These are phyloP conservation scores for Echium plantagineum DNA, from an alignment of 257 asterid genomes.

Conservation along the genomic window DNA sequence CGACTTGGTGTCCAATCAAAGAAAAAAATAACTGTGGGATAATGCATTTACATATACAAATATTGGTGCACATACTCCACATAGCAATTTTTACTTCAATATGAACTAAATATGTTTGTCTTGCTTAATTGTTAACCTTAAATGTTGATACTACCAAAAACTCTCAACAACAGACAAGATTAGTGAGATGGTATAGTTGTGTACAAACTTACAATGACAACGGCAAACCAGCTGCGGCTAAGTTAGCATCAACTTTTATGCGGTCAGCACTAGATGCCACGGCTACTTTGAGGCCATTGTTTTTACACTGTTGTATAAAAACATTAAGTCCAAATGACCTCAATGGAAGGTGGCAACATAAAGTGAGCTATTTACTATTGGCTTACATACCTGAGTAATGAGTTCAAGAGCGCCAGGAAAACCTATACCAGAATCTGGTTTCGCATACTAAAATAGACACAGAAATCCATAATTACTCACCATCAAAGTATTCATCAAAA, in stretches of 20 bases:
- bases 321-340: conserved; percentile 1
- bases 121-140: too few relatives aligned
- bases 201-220: conserved; percentile 55
- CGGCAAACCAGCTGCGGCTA: conserved; percentile 93
- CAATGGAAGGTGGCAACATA: conserved; percentile 8
- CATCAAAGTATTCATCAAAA: not conserved
- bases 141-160: too few relatives aligned
- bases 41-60: too few relatives aligned
- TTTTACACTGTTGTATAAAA: conserved; percentile 58
- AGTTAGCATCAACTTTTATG: conserved; percentile 91
- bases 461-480: conserved; percentile 5
- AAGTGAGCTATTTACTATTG: conserved; percentile 1
- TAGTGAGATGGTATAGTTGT: not conserved
- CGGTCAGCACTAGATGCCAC: conserved; percentile 99
- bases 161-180: too few relatives aligned
- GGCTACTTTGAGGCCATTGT: conserved; percentile 91
- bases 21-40: too few relatives aligned
- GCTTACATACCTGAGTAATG: conserved; percentile 46
- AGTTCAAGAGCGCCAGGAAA: conserved; percentile 97
- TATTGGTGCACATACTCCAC: too few relatives aligned
- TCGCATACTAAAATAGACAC: conserved; percentile 54
- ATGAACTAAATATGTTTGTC: too few relatives aligned
- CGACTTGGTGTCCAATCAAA: too few relatives aligned
- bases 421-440: conserved; percentile 88
- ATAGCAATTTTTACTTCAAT: too few relatives aligned